Evolutionary conservation across 2,329 filamentous ascomycete genomes (phyloP), one percentile per base, ranked within the genome.

Genomic region (Eurotiales sp.): DNA sequence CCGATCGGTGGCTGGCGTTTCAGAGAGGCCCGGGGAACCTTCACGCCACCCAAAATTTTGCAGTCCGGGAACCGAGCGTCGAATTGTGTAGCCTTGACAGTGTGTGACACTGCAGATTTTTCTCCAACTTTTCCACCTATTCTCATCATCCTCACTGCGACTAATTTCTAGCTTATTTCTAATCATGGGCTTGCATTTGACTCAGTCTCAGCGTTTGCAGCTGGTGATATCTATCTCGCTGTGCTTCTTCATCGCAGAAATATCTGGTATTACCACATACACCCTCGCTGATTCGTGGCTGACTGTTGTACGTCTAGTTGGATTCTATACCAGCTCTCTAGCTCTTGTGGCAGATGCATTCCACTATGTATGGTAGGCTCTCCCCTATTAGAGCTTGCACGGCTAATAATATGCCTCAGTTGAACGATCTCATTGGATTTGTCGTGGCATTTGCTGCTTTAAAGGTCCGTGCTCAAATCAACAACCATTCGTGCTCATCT

Each of bases 271-370:
- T 12, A 14, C 25, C n/a, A 8, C n/a, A 17, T 17, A 41, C 17
- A 22, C 12, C 8, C 14, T 22, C 36, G 19, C 4, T n/a, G 6
- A 2, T 25, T 21, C 23, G 10, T 22, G 4, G 6, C 37, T 40
- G 37, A 40, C 27, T 30, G 34, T 23, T 41, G 36, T 14, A n/a
- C 25, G 2, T 2, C 21, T 55, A 81, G 81, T 86, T 53, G 85
- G 85, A 2, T 86, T 88, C 59, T 83, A 82, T 54, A 90, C 87
- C 1, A 76, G 77, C 47, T 90, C 87, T 0, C 74, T 91, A 10
- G 86, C 86, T 1, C 73, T 91, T 2, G 74, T 90, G 22, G 86
- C 87, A 23, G 87, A 91, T 74, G 85, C 88, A 1, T 90, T 90
- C 59, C 87, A 90, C 64, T 88, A 89, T 63, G 84, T 87, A 70